Base-by-base conservation (phyloP, 352 stramenopile species). In the Paralagenidium karlingii region DNA sequence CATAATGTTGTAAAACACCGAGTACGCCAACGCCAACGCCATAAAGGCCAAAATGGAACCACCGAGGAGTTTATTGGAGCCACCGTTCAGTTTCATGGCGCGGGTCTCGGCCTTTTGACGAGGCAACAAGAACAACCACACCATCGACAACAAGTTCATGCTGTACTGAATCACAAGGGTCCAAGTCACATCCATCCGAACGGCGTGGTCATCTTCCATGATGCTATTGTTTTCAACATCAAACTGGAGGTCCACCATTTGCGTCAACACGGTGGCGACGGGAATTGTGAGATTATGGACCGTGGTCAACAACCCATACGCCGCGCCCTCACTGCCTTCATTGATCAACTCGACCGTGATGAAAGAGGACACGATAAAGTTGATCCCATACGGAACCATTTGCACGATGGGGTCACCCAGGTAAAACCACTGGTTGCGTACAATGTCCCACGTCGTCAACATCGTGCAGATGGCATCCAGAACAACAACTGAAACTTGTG, bases 71-170 rank as follows among this genome's bases (percentile, higher is more conserved):
- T 56, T 57, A 36, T 55, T 69, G 13, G 56, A 78, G 33, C 64
- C 64, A 13, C 66, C 69, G 24, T 67, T 49, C 28, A 56, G 57
- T 60, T 83, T 83, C 49, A 84, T 66, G 29, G 63, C 47, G 47
- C 79, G 70, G 1, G 67, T 68, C 45, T 80, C 51, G 36, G 66
- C 54, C 48, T 84, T 84, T 50, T 84, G 70, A 3, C 62, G 62
- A 22, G 70, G 70, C 29, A 84, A 58, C 42, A 79, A 55, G 3
- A 63, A 20, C 25, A 84, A 47, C 34, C 67, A 77, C 16, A 37
- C 34, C 9, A 82, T 49, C 28, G 65, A 75, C 24, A 69, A 48
- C 19, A 84, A 39, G 27, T 76, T 71, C 45, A 62, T 30, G 29
- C 19, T 40, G 45, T 68, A 79, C 57, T 71, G 70, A 47, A 84